A percentile compares a stretch with the other conserved stretches of the same genome.
Conservation (phyloP, 1,284 basidiomycete species). For the Tetrapyrgos nigripes region DNA sequence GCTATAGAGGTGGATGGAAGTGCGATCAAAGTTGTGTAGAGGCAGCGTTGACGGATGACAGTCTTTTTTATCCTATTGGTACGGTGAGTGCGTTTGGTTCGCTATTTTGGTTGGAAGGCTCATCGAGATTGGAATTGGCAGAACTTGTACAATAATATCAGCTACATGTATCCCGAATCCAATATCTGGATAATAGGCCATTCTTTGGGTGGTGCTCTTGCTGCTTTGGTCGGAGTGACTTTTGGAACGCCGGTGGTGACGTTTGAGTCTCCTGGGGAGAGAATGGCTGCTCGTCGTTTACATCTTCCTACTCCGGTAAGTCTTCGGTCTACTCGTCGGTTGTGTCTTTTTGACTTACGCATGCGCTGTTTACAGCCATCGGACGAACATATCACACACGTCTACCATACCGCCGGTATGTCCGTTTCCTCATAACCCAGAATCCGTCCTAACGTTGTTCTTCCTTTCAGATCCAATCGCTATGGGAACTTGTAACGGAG, state of each 20-base stretch:
- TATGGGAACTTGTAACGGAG: constrained; percentile 84
- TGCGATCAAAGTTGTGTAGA: constrained; percentile 89
- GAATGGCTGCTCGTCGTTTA: constrained; percentile 82
- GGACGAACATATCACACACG: constrained; percentile 77
- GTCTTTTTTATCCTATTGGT: constrained; percentile 89
- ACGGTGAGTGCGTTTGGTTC: constrained; percentile 55
- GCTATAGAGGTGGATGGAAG: constrained; percentile 82
- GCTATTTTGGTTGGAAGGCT: neutral
- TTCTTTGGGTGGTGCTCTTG: constrained; percentile 85
- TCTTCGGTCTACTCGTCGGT: constrained; percentile 9
- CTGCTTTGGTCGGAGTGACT: constrained; percentile 88
- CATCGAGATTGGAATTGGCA: constrained; percentile 34
- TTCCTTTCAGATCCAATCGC: constrained; percentile 88
- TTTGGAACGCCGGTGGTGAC: constrained; percentile 86
- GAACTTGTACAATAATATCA: constrained; percentile 94
- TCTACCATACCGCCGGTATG: constrained; percentile 90
- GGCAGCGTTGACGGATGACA: constrained; percentile 80
- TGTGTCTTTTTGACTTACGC: constrained; percentile 5
- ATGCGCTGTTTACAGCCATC: constrained; percentile 55
- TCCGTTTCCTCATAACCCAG: too few relatives aligned
- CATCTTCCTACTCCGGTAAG: constrained; percentile 87
- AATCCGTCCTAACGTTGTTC: too few relatives aligned
- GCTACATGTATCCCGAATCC: constrained; percentile 91
- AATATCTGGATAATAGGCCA: constrained; percentile 96
- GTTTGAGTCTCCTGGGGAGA: constrained; percentile 93